Conservation (phyloP, 495 filamentous ascomycete species). For the Aspergillus nanangensis region DNA sequence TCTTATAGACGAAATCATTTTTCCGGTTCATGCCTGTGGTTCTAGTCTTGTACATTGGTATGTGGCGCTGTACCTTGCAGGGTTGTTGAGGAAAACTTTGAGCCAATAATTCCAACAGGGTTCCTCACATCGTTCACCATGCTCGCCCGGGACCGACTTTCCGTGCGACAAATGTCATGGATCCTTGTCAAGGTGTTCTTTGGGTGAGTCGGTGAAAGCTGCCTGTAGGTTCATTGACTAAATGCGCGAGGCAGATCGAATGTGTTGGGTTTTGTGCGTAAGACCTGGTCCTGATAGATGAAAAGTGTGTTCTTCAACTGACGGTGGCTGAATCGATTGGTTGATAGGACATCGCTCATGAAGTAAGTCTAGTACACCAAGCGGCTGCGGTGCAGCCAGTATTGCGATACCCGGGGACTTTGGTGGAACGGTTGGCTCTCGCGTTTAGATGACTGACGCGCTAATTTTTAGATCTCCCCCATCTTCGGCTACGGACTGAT, state of each 20-base stretch:
- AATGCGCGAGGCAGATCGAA: slow-evolving; percentile 52
- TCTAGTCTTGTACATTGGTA: slow-evolving; percentile 70
- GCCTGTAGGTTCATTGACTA: slow-evolving; percentile 25
- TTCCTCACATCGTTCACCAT: slow-evolving; percentile 92
- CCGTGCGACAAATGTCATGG: slow-evolving; percentile 75
- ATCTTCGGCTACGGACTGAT: slow-evolving; percentile 44
- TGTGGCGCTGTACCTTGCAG: slow-evolving; percentile 5
- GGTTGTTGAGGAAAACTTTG: background rate
- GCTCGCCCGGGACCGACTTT: slow-evolving; percentile 73
- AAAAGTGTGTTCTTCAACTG: slow-evolving; percentile 18
- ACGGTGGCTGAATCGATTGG: slow-evolving; percentile 46
- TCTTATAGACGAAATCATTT: slow-evolving; percentile 75
- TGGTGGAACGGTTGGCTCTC: slow-evolving; percentile 40
- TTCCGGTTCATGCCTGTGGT: slow-evolving; percentile 89
- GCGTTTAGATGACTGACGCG: slow-evolving; percentile 35
- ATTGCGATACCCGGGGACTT: slow-evolving; percentile 27
- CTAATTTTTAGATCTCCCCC: slow-evolving; percentile 43
- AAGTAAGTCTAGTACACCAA: slow-evolving; percentile 34
- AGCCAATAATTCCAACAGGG: slow-evolving; percentile 40
- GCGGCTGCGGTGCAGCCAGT: slow-evolving; percentile 30
- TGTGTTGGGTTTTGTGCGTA: slow-evolving; percentile 75
- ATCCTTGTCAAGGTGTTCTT: slow-evolving; percentile 81
- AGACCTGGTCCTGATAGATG: slow-evolving; percentile 8
- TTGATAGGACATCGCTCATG: slow-evolving; percentile 45
- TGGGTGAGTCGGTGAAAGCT: slow-evolving; percentile 47